phyloP scores from a whole-genome alignment of 2,329 filamentous ascomycete species.

The Uncinocarpus reesii region DNA sequence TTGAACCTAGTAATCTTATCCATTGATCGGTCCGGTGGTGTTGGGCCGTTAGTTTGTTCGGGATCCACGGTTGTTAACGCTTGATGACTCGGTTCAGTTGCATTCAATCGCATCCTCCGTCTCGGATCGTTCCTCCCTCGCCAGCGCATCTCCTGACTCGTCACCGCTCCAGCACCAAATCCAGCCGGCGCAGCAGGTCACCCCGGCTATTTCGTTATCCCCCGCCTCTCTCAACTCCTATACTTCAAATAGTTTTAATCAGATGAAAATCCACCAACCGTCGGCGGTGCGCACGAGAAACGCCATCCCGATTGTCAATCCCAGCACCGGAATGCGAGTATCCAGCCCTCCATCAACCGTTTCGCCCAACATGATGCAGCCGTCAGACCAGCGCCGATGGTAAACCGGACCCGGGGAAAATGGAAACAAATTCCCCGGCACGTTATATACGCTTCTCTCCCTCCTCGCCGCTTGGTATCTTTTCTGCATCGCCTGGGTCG shows the following conservation, averaged over 20 bases:
- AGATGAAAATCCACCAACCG: constrained; percentile 82
- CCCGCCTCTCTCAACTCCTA: constrained; percentile 47
- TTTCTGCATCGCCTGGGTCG: constrained; percentile 14
- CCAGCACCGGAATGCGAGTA: constrained; percentile 76
- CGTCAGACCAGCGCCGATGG: constrained; percentile 35
- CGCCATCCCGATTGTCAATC: constrained; percentile 96
- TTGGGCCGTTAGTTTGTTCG: neutral
- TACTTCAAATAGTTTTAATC: constrained; percentile 53
- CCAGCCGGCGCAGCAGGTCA: constrained; percentile 61
- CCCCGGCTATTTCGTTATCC: constrained; percentile 64
- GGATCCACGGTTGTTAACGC: constrained; percentile 26
- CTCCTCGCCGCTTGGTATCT: constrained; percentile 11
- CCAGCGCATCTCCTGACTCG: constrained; percentile 83
- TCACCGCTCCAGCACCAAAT: constrained; percentile 81
- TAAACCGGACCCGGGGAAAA: constrained; percentile 24
- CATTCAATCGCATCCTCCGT: constrained; percentile 81
- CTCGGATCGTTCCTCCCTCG: constrained; percentile 88
- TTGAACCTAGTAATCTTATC: constrained; percentile 17
- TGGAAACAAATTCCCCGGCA: constrained; percentile 4
- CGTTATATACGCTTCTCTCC: constrained; percentile 10
- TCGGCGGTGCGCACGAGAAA: constrained; percentile 82
- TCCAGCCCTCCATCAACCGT: constrained; percentile 73
- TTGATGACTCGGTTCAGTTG: constrained; percentile 47
- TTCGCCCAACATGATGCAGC: constrained; percentile 55
- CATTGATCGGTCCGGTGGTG: neutral